Evolutionary conservation across 1,284 basidiomycete species (phyloP), one percentile per base, ranked within the genome.

Genomic region (Apiotrichum montevideense): DNA sequence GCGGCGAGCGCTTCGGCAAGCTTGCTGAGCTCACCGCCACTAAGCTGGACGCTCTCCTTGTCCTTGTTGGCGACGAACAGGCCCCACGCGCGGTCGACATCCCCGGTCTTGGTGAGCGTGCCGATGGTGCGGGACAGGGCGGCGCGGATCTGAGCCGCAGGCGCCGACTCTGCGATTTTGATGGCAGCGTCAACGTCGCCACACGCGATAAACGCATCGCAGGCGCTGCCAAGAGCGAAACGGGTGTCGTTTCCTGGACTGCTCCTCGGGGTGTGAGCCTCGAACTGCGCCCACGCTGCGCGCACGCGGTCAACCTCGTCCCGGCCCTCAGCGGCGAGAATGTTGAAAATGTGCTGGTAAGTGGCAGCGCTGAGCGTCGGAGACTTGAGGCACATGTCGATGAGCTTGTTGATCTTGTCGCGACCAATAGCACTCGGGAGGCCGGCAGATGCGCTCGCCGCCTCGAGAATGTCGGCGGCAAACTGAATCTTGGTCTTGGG

Each of bases 81-180:
- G 9, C 79, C 70, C 41, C 85, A 66, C 0, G 90, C 90, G 1
- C 82, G 84, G 3, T 78, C 67, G 9, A 85, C 65, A 63, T 93
- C 87, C 6, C 84, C 84, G 1, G 74, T 67, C 15, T 79, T 72
- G 63, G 84, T 81, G 70, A 93, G 86, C 0, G 84, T 51, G 13
- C 32, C 9, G 15, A 52, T 39, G 4, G 46, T 51, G 3, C 35
- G 4, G 35, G n/a, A 6, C 15, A 9, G 11, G 15, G 11, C 9
- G 9, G 15, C 6, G 35, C 35, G 35, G 14, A 11, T 32, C 14
- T 14, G 32, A 4, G 44, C 49, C 8, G 33, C n/a, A 15, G 35
- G 9, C 14, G 40, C 33, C 21, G 37, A 39, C 13, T 45, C 43
- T 4, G 21, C 6, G 5, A 42, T 15, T 9, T 7, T 15, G 41